Conservation (phyloP, 345 rosid genomes). For the Hypericum perforatum region DNA sequence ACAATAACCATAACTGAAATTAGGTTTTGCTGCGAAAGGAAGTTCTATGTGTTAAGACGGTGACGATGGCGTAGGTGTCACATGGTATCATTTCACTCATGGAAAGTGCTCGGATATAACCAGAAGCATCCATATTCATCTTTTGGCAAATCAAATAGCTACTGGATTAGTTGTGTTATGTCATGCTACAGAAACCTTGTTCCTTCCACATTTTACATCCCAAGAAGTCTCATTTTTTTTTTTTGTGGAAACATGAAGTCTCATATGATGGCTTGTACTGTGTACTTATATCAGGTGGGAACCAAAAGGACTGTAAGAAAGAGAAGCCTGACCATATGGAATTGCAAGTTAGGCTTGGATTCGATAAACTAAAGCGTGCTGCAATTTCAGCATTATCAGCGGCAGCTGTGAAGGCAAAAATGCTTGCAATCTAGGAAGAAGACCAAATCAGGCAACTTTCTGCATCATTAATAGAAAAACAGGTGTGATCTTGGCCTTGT, state of each 20-base stretch:
- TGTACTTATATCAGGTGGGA: slow-evolving; percentile 19
- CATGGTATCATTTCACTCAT: too few species aligned
- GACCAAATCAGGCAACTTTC: slow-evolving; percentile 71
- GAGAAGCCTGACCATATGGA: slow-evolving; percentile 33
- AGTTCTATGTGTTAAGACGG: too few species aligned
- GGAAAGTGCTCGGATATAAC: too few species aligned
- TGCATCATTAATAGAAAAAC: slow-evolving; percentile 66
- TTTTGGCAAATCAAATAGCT: too few species aligned
- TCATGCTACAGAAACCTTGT: background rate
- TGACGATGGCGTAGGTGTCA: too few species aligned
- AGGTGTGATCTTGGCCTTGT: slow-evolving; percentile 33
- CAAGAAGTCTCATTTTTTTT: too few species aligned
- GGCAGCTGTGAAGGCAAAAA: slow-evolving; percentile 91
- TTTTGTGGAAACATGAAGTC: background rate
- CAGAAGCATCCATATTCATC: too few species aligned
- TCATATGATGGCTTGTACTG: background rate
- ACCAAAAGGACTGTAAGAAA: slow-evolving; percentile 22
- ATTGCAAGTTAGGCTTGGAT: slow-evolving; percentile 32
- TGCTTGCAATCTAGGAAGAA: slow-evolving; percentile 78
- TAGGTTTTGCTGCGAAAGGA: too few species aligned
- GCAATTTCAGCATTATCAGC: slow-evolving; percentile 80
- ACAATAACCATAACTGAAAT: too few species aligned
- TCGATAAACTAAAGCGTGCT: slow-evolving; percentile 60
- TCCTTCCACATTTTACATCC: background rate
- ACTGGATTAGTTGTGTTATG: too few species aligned